Evolutionary conservation across 306 rosid genomes (phyloP).

Genomic region (Vigna hirtella): DNA sequence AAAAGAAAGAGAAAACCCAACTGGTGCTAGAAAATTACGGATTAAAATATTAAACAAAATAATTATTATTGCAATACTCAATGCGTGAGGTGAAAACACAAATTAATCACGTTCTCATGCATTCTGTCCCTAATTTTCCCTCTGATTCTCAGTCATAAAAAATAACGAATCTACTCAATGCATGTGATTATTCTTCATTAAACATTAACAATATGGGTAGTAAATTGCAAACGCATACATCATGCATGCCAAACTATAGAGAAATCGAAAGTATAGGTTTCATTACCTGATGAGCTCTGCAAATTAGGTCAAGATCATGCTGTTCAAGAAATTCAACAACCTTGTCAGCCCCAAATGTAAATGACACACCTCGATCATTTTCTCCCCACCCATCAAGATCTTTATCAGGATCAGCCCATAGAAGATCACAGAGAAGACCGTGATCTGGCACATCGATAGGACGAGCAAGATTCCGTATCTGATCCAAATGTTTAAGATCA

Average conservation of each 20-base stretch:
- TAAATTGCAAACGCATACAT: slow-evolving; percentile 1
- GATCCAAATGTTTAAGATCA: slow-evolving; percentile 73
- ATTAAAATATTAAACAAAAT: slow-evolving; percentile 23
- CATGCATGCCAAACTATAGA: neutral
- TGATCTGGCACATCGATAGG: slow-evolving; percentile 87
- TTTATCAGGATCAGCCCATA: slow-evolving; percentile 94
- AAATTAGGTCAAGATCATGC: slow-evolving; percentile 82
- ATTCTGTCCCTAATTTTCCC: slow-evolving; percentile 14
- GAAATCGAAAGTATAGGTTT: slow-evolving; percentile 25
- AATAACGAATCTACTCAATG: slow-evolving; percentile 11
- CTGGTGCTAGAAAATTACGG: slow-evolving; percentile 13
- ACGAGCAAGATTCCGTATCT: slow-evolving; percentile 80
- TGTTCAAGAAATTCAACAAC: slow-evolving; percentile 77
- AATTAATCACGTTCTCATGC: slow-evolving; percentile 2
- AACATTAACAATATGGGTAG: slow-evolving; percentile 2
- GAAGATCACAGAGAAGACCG: slow-evolving; percentile 85
- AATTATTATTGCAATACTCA: neutral
- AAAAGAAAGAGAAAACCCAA: slow-evolving; percentile 30
- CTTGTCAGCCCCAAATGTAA: slow-evolving; percentile 86
- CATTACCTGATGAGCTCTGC: slow-evolving; percentile 86
- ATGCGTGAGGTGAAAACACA: neutral
- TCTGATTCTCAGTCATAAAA: neutral
- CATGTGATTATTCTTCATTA: neutral
- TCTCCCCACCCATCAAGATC: slow-evolving; percentile 90
- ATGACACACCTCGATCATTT: slow-evolving; percentile 89